Evolutionary conservation across 768 basidiomycete genomes (phyloP).

Genomic region (Trichaptum fuscoviolaceum): DNA sequence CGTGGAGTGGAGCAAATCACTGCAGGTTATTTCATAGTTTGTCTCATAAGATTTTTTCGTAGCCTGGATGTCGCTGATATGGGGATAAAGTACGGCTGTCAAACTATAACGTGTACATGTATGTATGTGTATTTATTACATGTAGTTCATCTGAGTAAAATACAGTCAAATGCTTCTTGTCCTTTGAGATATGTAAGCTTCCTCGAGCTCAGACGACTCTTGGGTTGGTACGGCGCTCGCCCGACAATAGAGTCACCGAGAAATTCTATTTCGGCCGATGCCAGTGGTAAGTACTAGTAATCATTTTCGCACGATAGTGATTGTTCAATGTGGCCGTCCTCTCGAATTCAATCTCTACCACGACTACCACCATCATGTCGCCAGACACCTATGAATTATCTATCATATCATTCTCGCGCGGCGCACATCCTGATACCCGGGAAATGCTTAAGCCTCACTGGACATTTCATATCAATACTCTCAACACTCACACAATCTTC

Average conservation of each 20-base stretch:
- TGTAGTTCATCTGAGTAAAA: background rate
- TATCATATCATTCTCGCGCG: background rate
- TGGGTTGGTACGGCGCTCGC: too few relatives aligned
- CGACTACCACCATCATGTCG: background rate
- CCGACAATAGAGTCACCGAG: too few relatives aligned
- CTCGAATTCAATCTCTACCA: too few relatives aligned
- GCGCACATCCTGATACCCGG: background rate
- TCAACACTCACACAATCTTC: background rate
- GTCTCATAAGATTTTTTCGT: too few relatives aligned
- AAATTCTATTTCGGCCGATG: too few relatives aligned
- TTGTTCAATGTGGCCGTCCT: too few relatives aligned
- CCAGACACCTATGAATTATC: background rate
- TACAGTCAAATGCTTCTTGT: background rate
- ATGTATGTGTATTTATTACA: background rate
- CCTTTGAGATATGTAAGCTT: background rate
- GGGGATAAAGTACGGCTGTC: background rate
- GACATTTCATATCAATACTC: background rate
- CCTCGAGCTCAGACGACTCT: background rate
- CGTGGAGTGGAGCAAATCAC: conserved; percentile 62
- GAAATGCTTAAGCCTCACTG: background rate
- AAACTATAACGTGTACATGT: background rate
- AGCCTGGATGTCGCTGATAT: background rate
- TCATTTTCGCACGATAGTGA: too few relatives aligned
- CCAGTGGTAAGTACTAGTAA: too few relatives aligned
- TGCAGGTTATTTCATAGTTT: conserved; percentile 42